These are phyloP conservation scores for Chaetomium fimeti DNA, from an alignment of 495 filamentous ascomycete genomes.

Conservation along the genomic window DNA sequence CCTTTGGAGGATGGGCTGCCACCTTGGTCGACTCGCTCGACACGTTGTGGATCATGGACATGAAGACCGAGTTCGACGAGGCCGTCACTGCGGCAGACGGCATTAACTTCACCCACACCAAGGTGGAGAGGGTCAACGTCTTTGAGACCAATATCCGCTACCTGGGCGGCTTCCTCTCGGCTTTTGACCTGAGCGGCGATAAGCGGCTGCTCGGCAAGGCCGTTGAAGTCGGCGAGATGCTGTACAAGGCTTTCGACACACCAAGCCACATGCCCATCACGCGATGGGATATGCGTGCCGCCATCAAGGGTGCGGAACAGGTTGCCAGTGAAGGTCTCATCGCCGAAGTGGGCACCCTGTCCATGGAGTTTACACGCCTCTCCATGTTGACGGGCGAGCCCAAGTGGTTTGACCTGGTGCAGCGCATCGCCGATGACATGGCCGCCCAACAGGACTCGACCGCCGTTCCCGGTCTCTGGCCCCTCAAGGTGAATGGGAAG, in stretches of 20 bases:
- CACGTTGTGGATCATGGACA: conserved; percentile 83
- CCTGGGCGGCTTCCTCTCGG: conserved; percentile 70
- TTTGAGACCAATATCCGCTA: conserved; percentile 78
- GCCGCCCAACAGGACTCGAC: conserved; percentile 65
- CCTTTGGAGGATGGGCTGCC: conserved; percentile 77
- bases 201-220: conserved; percentile 68
- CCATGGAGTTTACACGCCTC: conserved; percentile 78
- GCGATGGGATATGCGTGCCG: conserved; percentile 68
- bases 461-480: conserved; percentile 62
- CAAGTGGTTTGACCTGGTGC: conserved; percentile 82
- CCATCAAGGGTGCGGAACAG: conserved; percentile 67
- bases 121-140: conserved; percentile 53
- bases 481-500: conserved; percentile 36
- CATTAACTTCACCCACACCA: conserved; percentile 71
- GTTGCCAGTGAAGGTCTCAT: conserved; percentile 52
- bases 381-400: conserved; percentile 74
- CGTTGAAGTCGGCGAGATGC: conserved; percentile 67
- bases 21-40: conserved; percentile 85
- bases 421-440: conserved; percentile 69
- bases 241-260: conserved; percentile 80
- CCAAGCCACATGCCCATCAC: conserved; percentile 73
- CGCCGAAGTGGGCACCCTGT: conserved; percentile 74
- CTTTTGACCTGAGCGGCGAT: conserved; percentile 69
- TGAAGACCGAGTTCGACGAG: conserved; percentile 77
- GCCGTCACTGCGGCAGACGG: conserved; percentile 61